Base-by-base conservation (phyloP, 805 yeast genomes). In the Barnettozyma botsteinii region DNA sequence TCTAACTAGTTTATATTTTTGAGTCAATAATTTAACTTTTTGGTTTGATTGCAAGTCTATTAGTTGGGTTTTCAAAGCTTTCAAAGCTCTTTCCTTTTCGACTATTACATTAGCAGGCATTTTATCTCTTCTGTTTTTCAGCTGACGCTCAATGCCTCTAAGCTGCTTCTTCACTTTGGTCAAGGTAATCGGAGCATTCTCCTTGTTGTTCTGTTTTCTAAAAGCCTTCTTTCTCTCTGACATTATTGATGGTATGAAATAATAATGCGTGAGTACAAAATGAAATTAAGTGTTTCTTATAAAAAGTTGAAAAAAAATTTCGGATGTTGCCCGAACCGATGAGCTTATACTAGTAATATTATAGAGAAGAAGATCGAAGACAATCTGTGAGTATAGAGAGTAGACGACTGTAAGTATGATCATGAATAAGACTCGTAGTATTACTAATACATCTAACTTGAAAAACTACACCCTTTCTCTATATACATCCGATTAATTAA, bases 1-100 rank as follows among this genome's bases (percentile, higher is more conserved):
- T 49, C 91, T 74, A 35, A 93, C 87, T 89, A 87, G 88, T 57
- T 87, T 96, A 59, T 93, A 93, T 63, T 81, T 85, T 50, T 79
- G 73, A 11, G 86, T 76, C 29, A 69, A 63, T 38, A 72, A 69
- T 47, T 70, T 73, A 14, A 75, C 73, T 48, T 66, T 69, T 34
- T 66, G 63, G 23, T 62, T 62, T 28, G 60, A 45, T 44, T 71
- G 69, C 14, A 75, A 73, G 30, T 67, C 67, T 34, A 66, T 66
- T 40, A 84, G 65, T 53, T 85, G 88, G 5, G 68, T 61, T 37
- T 72, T 68, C 45, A 83, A 62, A 2, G 86, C 85, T 35, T 73
- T 75, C 40, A 86, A 61, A 1, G 85, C 82, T 61, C 95, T 76
- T 60, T 86, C 93, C 48, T 85, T 82, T 35, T 81, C 83, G 14